These are phyloP conservation scores for Prunus padus DNA, from an alignment of 306 rosid genomes.

Conservation along the genomic window DNA sequence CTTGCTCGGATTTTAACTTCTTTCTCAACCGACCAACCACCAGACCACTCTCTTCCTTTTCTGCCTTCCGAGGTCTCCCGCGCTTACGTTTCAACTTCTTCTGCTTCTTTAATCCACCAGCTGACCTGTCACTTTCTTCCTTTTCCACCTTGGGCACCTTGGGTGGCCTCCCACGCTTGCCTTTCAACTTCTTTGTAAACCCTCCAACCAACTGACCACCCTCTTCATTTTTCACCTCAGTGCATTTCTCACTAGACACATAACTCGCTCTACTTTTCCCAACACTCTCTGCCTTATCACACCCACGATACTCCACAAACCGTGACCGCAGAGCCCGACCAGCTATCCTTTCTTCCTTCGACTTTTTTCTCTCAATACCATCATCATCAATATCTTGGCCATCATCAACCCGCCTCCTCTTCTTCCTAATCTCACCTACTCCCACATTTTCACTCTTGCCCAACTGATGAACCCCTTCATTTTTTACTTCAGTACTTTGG, in stretches of 20 bases:
- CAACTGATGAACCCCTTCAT: conserved; percentile 19
- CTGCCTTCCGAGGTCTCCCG: conserved; percentile 38
- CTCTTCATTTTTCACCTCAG: conserved; percentile 33
- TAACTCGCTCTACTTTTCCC: conserved; percentile 2
- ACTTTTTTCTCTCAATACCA: conserved; percentile 21
- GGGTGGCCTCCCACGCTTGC: conserved; percentile 36
- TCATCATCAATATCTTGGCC: conserved; percentile 19
- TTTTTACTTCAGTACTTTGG: background rate
- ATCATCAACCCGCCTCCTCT: conserved; percentile 30
- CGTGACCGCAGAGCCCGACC: conserved; percentile 65
- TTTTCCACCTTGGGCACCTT: conserved; percentile 26
- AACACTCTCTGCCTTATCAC: conserved; percentile 32
- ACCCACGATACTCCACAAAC: conserved; percentile 29
- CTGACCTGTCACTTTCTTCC: conserved; percentile 21
- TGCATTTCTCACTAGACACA: conserved; percentile 14
- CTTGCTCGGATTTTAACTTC: conserved; percentile 16
- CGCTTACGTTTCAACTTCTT: conserved; percentile 38
- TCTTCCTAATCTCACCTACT: conserved; percentile 34
- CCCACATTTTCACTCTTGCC: conserved; percentile 35
- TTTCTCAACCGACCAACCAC: conserved; percentile 13
- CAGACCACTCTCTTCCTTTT: conserved; percentile 4
- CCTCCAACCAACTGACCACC: conserved; percentile 22
- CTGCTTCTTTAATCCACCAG: conserved; percentile 8
- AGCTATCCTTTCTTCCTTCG: conserved; percentile 29
- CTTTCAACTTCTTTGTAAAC: background rate